A percentile compares a stretch with the other conserved stretches of the same genome.
These are phyloP conservation scores for Piper longum DNA, from an alignment of 164 flowering plant species.

Conservation along the genomic window DNA sequence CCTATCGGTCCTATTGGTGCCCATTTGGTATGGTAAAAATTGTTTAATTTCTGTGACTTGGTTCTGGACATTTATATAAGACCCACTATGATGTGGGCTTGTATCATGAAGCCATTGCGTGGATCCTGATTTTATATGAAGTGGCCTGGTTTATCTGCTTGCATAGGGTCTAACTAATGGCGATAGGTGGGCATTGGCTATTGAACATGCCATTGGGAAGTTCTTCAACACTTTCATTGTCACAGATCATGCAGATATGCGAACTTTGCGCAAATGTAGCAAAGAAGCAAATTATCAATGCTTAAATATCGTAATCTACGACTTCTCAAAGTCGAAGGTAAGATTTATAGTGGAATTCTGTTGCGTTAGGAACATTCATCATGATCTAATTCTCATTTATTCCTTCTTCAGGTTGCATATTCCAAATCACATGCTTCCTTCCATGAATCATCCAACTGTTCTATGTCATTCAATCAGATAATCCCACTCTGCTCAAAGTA, in stretches of 20 bases:
- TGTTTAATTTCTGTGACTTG: not conserved
- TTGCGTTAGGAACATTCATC: too few relatives aligned
- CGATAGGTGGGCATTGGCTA: conserved; percentile 72
- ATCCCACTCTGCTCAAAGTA: too few relatives aligned
- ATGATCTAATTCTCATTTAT: too few relatives aligned
- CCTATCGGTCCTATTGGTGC: conserved; percentile 98
- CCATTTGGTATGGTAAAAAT: conserved; percentile 48
- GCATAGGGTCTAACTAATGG: conserved; percentile 47
- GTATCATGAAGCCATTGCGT: not conserved
- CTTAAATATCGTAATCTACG: conserved; percentile 63
- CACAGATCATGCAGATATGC: conserved; percentile 68
- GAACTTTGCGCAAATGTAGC: conserved; percentile 57
- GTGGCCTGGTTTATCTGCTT: not conserved
- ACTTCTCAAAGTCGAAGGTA: too few relatives aligned
- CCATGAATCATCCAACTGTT: too few relatives aligned
- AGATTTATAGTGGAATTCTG: too few relatives aligned
- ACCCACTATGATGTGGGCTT: not conserved
- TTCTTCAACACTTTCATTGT: conserved; percentile 85
- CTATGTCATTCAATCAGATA: too few relatives aligned
- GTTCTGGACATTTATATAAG: not conserved
- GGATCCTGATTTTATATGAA: not conserved
- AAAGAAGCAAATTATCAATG: conserved; percentile 47
- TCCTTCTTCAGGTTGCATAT: too few relatives aligned
- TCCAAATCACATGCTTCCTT: too few relatives aligned
- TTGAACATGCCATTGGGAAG: conserved; percentile 76